Evolutionary conservation across 179 eudicot species (phyloP), one percentile per base, ranked within the genome.

Genomic region (Silene coronaria): DNA sequence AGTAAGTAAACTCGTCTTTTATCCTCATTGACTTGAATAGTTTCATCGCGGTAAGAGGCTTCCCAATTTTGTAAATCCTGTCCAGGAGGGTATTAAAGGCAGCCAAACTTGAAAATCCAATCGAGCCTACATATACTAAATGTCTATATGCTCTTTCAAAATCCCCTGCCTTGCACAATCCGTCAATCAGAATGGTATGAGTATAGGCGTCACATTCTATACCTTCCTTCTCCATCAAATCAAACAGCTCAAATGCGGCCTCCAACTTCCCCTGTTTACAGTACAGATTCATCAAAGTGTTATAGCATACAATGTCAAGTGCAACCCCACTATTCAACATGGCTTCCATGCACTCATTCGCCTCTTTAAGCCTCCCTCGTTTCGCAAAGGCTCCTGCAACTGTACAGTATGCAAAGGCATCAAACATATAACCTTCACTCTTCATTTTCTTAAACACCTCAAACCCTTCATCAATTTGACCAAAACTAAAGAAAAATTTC

Each of bases 321-420:
- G 80, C 82, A 74, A 87, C 79, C 61, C 96, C 97, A 71, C 82
- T 87, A 22, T 64, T 71, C 70, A 86, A 57, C 92, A 92, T 89
- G 51, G 85, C 80, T 34, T 84, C 87, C 70, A 86, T 83, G 79
- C 76, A 82, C 10, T 82, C 81, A 61, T 80, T 73, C 22, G 96
- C 96, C 80, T 85, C 86, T 48, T 74, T 68, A 51, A 85, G 57
- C 84, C 79, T 85, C 24, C 91, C 94, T 14, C 58, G 67, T 80
- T 86, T 92, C 26, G 82, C 80, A 74, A 91, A 84, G 73, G 92
- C 94, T 57, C 86, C 91, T 17, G 83, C 80, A 72, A 92, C 87
- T 19, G 97, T 91, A 80, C 96, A 91, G 75, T 89, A 88, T 6
- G 92, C 84, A 81, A 89, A 91, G 27, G 87, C 88, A 82, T 91